Base-by-base conservation (phyloP, 768 basidiomycete species). In the Mycena polygramma region DNA sequence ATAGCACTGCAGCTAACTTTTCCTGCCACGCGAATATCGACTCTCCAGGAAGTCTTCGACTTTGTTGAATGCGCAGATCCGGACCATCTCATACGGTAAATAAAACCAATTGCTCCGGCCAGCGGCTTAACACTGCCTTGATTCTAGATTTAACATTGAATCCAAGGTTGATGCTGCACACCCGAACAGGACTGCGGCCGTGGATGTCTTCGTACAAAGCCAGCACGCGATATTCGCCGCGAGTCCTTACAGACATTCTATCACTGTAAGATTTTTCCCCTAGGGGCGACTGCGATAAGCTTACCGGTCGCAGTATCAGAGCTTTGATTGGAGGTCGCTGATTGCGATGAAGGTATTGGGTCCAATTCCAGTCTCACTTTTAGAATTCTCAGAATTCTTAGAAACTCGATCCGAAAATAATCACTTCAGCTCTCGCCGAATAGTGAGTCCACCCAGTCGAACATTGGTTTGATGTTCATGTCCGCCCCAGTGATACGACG, bases 241-340 rank as follows among this genome's bases (percentile, higher is more conserved):
- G 17, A 92, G 91, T 66, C 84, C 86, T n/a, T 93, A 93, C 77
- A 79, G 80, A n/a, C 74, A 83, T 35, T 83, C 87, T 20, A 92
- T 94, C 70, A 92, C 90, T 7, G 92, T 92, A 73, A 68, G 88
- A 75, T 14, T 45, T 46, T 37, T 15, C 17, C 39, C 57, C 37
- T 11, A 26, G 36, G 7, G 43, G 20, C 49, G 37, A 65, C 11
- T 51, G 36, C 59, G 30, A 39, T 46, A 5, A 35, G 36, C 51
- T 24, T 22, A 35, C 45, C 4, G 53, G 63, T 53, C 26, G 9
- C 72, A 94, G 92, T 93, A 88, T 72, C 92, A 95, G 82, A 92
- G 92, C 74, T 94, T 94, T 74, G 91, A 94, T 77, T 95, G 94
- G 94, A 84, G 93, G 74, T 90, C 92, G 17, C 77, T 95, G 17